phyloP scores from a whole-genome alignment of 2,329 filamentous ascomycete genomes.

The Leptosphaerulina australis region DNA sequence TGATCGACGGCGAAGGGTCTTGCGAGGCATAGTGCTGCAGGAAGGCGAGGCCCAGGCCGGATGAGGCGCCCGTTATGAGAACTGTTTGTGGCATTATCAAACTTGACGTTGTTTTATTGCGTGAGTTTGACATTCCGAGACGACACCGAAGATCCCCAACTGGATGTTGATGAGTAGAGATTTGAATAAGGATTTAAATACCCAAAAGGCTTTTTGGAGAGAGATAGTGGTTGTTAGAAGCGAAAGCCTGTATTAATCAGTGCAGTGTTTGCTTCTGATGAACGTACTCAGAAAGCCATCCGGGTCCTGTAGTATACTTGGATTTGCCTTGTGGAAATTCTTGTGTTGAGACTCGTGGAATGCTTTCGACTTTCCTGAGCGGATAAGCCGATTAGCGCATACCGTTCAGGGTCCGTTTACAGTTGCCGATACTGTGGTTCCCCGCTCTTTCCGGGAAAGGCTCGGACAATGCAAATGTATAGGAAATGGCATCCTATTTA shows the following conservation, averaged over 20 bases:
- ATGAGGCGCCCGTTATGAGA: conserved; percentile 90
- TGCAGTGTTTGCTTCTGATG: too few species aligned
- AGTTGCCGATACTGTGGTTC: conserved; percentile 16
- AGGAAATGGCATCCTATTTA: too few species aligned
- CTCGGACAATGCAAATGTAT: not conserved
- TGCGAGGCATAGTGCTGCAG: conserved; percentile 32
- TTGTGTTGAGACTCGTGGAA: too few species aligned
- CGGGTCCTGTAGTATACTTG: too few species aligned
- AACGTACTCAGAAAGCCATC: too few species aligned
- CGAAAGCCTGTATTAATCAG: too few species aligned
- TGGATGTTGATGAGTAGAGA: too few species aligned
- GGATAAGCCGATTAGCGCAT: conserved; percentile 17
- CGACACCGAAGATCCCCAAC: not conserved
- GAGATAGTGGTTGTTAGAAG: too few species aligned
- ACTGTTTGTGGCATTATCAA: conserved; percentile 60
- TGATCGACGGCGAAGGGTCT: conserved; percentile 15
- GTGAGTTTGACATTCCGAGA: not conserved
- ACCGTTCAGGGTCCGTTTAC: conserved; percentile 10
- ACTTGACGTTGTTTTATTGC: not conserved
- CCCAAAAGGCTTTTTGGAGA: too few species aligned
- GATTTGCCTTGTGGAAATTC: too few species aligned
- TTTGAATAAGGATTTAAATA: too few species aligned
- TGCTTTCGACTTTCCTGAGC: not conserved
- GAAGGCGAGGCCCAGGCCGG: conserved; percentile 80
- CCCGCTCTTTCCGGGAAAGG: conserved; percentile 7